A percentile compares a stretch with the other conserved stretches of the same genome.
Conservation (phyloP, 1,284 basidiomycete species). For the Meira miltonrushii region DNA sequence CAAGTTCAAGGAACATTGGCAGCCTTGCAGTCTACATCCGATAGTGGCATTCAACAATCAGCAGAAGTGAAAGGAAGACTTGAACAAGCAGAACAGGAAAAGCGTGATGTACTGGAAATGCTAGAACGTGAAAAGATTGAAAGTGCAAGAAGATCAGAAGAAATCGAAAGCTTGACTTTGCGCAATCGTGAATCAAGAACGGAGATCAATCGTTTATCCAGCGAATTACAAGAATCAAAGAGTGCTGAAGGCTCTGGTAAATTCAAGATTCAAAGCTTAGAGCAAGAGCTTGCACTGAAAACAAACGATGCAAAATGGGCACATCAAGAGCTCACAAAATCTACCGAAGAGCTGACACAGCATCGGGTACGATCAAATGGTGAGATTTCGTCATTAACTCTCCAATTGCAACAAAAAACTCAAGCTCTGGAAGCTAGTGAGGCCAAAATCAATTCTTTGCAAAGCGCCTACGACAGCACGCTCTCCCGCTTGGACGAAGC, state of each 20-base stretch:
- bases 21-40: conserved; percentile 24
- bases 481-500: conserved; percentile 66
- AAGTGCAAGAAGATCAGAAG: conserved; percentile 29
- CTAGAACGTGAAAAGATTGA: conserved; percentile 46
- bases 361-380: conserved; percentile 26
- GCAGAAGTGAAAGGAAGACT: conserved; percentile 27
- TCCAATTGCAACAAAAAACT: conserved; percentile 64
- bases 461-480: conserved; percentile 65
- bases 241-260: conserved; percentile 52
- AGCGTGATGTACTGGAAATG: conserved; percentile 42
- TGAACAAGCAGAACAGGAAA: conserved; percentile 41
- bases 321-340: conserved; percentile 35
- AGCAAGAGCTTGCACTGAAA: conserved; percentile 70
- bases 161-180: conserved; percentile 29
- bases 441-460: conserved; percentile 65
- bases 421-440: conserved; percentile 64
- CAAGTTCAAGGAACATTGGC: conserved; percentile 28
- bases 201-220: conserved; percentile 32
- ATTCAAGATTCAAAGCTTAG: conserved; percentile 73
- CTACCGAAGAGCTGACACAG: conserved; percentile 27
- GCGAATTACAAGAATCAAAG: conserved; percentile 35
- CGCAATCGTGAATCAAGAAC: conserved; percentile 34
- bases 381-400: conserved; percentile 61
- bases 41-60: conserved; percentile 27
- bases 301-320: conserved; percentile 66